Evolutionary conservation across 805 yeast species (phyloP), one percentile per base, ranked within the genome.

Genomic region (Teunomyces kruisii): DNA sequence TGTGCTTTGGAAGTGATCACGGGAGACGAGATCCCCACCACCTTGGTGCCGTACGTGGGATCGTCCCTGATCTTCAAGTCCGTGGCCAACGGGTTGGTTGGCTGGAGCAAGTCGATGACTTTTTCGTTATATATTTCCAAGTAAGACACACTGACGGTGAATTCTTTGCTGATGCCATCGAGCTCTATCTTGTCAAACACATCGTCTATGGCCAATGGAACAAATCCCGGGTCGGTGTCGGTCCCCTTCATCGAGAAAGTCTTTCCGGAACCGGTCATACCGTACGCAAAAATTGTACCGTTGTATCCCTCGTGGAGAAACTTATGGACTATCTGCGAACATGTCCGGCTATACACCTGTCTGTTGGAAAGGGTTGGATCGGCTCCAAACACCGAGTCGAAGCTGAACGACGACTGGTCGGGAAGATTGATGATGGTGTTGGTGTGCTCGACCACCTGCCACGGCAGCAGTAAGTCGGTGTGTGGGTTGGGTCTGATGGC

Each of bases 221-320:
- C 85, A 40, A 89, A 73, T 3, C 96, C 96, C 0, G 84, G 82
- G 49, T 82, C 84, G 4, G 53, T 49, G 2, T 64, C 71, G 22
- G 74, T 70, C 26, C 96, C 96, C 50, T 83, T 84, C 96, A 89
- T 89, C 2, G 96, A 80, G 59, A 79, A 83, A 0, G 97, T 89
- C 63, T 89, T 89, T 9, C 97, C 97, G 1, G 95, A 85, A 0
- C 96, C 96, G 0, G 97, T 89, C 89, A 87, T 87, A 29, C 97
- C 97, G 57, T 89, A 89, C 0, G 98, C 97, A 62, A 92, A 89
- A 0, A 91, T 81, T 0, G 97, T 90, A 12, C 91, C 91, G 57
- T 89, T 89, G 62, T 68, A 91, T 0, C 96, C 97, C 12, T 82
- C 83, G 36, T 62, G 54, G 75, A 74, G 49, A 79, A 81, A 60